Conservation (phyloP, 176 grass and related monocot genomes). For the Oryza coarctata region DNA sequence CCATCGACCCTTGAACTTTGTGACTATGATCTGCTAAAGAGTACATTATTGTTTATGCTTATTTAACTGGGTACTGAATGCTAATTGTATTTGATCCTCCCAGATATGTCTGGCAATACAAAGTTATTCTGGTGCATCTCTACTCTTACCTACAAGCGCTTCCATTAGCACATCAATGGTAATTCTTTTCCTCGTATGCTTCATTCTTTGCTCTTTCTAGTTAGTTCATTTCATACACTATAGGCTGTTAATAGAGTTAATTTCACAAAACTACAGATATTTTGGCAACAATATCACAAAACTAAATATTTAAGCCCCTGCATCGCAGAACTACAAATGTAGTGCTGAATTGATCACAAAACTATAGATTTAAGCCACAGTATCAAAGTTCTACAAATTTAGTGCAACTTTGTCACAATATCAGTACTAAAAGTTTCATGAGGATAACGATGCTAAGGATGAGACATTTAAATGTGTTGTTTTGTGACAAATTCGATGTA, state of each 20-base stretch:
- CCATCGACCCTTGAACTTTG: no score
- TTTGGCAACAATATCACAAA: neutral
- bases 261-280: neutral
- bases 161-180: slow-evolving; percentile 86
- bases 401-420: no score
- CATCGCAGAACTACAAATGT: neutral
- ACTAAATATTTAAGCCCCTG: neutral
- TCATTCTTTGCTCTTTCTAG: slow-evolving; percentile 11
- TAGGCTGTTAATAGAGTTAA: neutral
- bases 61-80: slow-evolving; percentile 23
- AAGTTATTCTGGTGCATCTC: slow-evolving; percentile 79
- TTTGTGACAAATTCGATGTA: neutral
- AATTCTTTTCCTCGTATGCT: slow-evolving; percentile 26
- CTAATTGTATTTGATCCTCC: slow-evolving; percentile 26
- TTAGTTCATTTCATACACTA: slow-evolving; percentile 25
- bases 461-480: neutral
- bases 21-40: neutral
- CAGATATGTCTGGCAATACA: slow-evolving; percentile 92
- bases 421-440: no score
- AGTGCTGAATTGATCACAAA: neutral
- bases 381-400: no score
- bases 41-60: neutral
- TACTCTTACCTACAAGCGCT: slow-evolving; percentile 77
- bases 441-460: no score
- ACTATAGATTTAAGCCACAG: neutral